These are phyloP conservation scores for Phytophthora multivora DNA, from an alignment of 352 stramenopile genomes.

Conservation along the genomic window DNA sequence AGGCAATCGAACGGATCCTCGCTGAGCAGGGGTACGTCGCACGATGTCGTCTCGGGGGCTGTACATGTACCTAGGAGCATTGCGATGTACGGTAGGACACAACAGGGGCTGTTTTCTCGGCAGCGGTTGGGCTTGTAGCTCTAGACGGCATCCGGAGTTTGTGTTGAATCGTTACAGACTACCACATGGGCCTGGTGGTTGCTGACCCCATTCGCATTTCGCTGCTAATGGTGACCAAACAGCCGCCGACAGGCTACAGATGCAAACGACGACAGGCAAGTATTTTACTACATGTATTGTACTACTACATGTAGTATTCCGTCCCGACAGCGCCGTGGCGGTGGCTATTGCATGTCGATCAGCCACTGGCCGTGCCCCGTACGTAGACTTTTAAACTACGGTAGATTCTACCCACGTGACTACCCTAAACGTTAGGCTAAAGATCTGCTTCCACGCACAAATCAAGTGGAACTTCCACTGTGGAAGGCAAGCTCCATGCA, in stretches of 20 bases:
- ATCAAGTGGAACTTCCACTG: too few relatives aligned
- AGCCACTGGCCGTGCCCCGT: too few relatives aligned
- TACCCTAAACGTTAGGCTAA: not conserved
- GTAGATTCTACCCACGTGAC: too few relatives aligned
- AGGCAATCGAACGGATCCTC: conserved; percentile 1
- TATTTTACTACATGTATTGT: too few relatives aligned
- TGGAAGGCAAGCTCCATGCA: conserved; percentile 3
- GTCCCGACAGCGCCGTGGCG: too few relatives aligned
- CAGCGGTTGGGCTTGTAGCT: conserved; percentile 4
- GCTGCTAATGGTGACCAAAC: conserved; percentile 1
- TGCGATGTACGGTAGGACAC: not conserved
- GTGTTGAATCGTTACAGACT: not conserved
- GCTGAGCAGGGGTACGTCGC: conserved; percentile 13
- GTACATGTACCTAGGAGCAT: not conserved
- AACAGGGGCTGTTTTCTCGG: not conserved
- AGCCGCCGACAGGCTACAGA: not conserved
- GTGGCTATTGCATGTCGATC: too few relatives aligned
- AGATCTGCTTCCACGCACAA: not conserved
- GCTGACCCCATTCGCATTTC: not conserved
- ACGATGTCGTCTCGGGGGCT: not conserved
- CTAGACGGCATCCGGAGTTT: not conserved
- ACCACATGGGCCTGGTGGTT: not conserved
- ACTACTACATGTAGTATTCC: too few relatives aligned
- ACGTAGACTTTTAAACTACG: too few relatives aligned
- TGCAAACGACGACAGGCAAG: not conserved